Evolutionary conservation across 2,329 filamentous ascomycete genomes (phyloP), one percentile per base, ranked within the genome.

Genomic region (Aspergillus latus): DNA sequence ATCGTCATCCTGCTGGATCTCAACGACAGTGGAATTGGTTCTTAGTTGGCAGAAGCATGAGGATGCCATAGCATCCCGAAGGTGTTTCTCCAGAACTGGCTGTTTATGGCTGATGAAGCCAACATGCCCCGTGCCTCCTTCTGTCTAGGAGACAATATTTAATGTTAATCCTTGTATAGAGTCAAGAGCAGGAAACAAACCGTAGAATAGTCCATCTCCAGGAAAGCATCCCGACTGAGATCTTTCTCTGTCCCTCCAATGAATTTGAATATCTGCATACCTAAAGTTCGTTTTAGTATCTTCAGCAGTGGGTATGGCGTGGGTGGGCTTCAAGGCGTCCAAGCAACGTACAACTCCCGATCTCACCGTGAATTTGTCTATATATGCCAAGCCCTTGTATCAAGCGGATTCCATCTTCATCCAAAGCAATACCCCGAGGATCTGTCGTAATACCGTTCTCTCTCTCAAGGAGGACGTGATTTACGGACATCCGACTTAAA

Each of bases 331-430:
- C 26, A 28, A 28, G 26, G 26, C 5, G 26, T 28, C 5, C n/a
- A 32, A 26, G 3, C 9, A 5, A 56, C 61, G 54, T 30, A 67
- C 66, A 65, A 16, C 61, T 62, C 1, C 69, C 69, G 34, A 72
- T 70, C 9, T 71, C 61, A 1, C 49, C 57, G 43, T 65, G 66
- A 2, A 72, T 57, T 7, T 60, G 51, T 10, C 63, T 50, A 36
- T 71, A 71, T 15, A 71, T 51, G 3, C 68, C 70, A 15, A 66
- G 16, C 3, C 62, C 65, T 46, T 72, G 69, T 0, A 71, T 40
- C 7, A 64, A 51, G 5, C 69, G 64, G 42, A 72, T 69, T 0
- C 68, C 69, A 42, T 72, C 70, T 48, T 72, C 68, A 44, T 72
- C 68, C 1, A 73, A 52, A 8, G 65, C 66, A 36, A 72, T 72